A percentile compares a stretch with the other conserved stretches of the same genome.
These are phyloP conservation scores for Carex parvula DNA, from an alignment of 176 grass and related monocot genomes.

Conservation along the genomic window DNA sequence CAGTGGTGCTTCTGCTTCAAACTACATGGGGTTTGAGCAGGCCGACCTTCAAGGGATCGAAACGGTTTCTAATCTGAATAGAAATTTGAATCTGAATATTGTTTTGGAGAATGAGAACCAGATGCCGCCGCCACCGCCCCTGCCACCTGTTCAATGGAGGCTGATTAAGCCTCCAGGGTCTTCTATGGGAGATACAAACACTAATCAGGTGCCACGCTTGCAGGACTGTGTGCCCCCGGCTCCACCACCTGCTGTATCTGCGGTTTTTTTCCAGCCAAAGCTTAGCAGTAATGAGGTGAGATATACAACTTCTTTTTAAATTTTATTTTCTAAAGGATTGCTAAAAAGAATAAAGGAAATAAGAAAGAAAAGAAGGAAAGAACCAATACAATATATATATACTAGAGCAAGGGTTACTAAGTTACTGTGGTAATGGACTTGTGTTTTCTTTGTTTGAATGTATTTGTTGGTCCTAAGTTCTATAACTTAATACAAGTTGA, in stretches of 20 bases:
- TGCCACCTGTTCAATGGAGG: slow-evolving; percentile 95
- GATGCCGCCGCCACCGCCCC: slow-evolving; percentile 75
- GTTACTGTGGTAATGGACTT: not conserved
- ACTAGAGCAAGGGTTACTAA: not conserved
- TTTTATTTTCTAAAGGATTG: not conserved
- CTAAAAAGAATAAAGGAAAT: not conserved
- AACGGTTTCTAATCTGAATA: slow-evolving; percentile 31
- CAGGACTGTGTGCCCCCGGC: not conserved
- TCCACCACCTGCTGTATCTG: slow-evolving; percentile 19
- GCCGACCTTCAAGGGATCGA: slow-evolving; percentile 47
- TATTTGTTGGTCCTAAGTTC: not conserved
- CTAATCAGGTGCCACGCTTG: not conserved
- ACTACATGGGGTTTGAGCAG: slow-evolving; percentile 55
- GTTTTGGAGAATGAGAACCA: slow-evolving; percentile 31
- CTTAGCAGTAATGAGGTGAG: slow-evolving; percentile 30
- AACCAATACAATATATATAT: not conserved
- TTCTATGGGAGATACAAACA: slow-evolving; percentile 33
- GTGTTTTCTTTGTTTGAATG: slow-evolving; percentile 1
- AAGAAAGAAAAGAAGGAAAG: not conserved
- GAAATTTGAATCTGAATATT: not conserved
- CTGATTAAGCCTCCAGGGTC: slow-evolving; percentile 40
- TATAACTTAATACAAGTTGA: not conserved
- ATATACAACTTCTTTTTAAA: not conserved
- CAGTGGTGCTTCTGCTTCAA: slow-evolving; percentile 25
- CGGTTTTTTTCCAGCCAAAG: slow-evolving; percentile 18